Base-by-base conservation (phyloP, 1,284 basidiomycete species). In the Ganoderma lingzhi region DNA sequence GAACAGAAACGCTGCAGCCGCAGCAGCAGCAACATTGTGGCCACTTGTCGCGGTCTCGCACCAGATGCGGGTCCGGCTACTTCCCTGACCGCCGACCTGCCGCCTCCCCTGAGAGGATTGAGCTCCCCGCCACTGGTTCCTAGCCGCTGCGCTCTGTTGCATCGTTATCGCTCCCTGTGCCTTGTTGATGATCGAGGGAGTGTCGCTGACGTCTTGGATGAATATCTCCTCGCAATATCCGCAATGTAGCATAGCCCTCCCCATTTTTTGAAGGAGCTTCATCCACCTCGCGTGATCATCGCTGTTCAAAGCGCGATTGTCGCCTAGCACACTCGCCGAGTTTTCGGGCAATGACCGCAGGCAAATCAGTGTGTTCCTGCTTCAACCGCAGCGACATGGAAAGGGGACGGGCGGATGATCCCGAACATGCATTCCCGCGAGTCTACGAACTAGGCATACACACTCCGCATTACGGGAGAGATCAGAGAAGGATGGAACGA, bases 41-140 rank as follows among this genome's bases (percentile, higher is more conserved):
- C 75, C 76, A 3, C 67, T 79, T 28, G 72, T 78, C 28, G 79
- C 76, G 12, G 72, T 77, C 10, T 73, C 74, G 17, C 80, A 81
- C 68, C 80, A 80, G 62, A 77, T 81, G 73, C 70, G 76, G 3
- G 51, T 79, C 41, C 56, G 72, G 35, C 64, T 32, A 44, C 45
- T 67, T 32, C 14, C 32, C 23, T 62, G 58, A 39, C 14, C 53
- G 15, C 23, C 10, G 23, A 6, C 48, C 45, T 48, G 45, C 45
- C 15, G 30, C 53, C 35, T 35, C 35, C 4, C 60, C 5, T 10
- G 10, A 51, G 48, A 48, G n/a, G 45, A n/a, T 9, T 23, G n/a
- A n/a, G 2, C 5, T 48, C 23, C 6, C n/a, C 45, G 0, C 35
- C 19, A n/a, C 19, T 48, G 45, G 9, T 48, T 9, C 19, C 17